Evolutionary conservation across 495 filamentous ascomycete species (phyloP), one percentile per base, ranked within the genome.

Genomic region (Xylaria flabelliformis): DNA sequence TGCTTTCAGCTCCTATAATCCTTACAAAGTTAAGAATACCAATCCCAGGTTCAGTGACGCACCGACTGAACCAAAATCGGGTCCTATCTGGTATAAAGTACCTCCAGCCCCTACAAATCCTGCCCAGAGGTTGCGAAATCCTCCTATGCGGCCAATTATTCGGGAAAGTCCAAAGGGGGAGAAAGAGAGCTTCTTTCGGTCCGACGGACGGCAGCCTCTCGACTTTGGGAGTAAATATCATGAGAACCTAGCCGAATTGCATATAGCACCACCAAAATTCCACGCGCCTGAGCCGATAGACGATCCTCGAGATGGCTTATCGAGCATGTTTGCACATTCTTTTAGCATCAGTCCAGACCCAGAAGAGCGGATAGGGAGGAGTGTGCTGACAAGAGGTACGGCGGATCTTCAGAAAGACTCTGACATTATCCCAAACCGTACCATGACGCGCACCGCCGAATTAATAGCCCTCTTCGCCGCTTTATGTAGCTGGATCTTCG

Each of bases 81-180:
- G 82, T 0, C 79, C 84, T n/a, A 85, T 89, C 72, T 88, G 85
- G 85, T 88, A 83, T 75, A 85, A 84, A 65, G 82, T 93, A 2
- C 92, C 93, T 19, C 81, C 90, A 17, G 90, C 90, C 21, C 91
- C 92, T 7, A 87, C 83, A 12, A 86, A 85, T 24, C 91, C 90
- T 6, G 87, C 91, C 12, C 90, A 90, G 80, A 84, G 83, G 61
- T 80, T 90, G 34, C 88, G 90, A 66, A 92, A 90, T 72, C 90
- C 89, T 17, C 81, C 85, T 4, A 88, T 84, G 64, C 81, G 85
- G 69, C 83, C 85, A 13, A 76, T 79, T 13, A 81, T 90, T 55
- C 78, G 82, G 39, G 76, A 78, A 15, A 81, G 81, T n/a, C 78
- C 84, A 7, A 79, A 79, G 36, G 74, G 80, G 70, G 82, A 80